These are phyloP conservation scores for Magnaporthiopsis rhizophila DNA, from an alignment of 2,329 filamentous ascomycete species.

Conservation along the genomic window DNA sequence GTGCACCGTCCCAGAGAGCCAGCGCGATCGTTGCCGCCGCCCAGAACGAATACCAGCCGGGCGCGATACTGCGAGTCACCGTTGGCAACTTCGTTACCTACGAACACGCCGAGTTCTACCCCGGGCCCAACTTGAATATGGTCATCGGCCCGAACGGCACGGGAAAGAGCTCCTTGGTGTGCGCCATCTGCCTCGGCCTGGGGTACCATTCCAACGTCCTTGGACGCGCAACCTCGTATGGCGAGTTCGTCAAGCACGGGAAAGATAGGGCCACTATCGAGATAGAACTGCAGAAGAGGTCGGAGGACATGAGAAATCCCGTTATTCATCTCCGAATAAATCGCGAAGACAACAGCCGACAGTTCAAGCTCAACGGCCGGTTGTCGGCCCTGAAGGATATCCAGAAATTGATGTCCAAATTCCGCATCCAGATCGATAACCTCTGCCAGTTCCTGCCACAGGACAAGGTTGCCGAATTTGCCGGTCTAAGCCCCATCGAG, in stretches of 20 bases:
- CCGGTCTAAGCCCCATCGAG: constrained; percentile 71
- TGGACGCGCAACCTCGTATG: constrained; percentile 74
- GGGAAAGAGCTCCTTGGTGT: constrained; percentile 94
- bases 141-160: constrained; percentile 98
- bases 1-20: constrained; percentile 11
- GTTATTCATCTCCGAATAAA: constrained; percentile 70
- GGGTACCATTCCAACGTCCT: constrained; percentile 77
- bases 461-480: constrained; percentile 92
- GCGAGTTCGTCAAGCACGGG: constrained; percentile 91
- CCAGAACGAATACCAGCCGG: constrained; percentile 50
- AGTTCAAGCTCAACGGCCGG: constrained; percentile 70
- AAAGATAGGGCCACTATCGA: constrained; percentile 72
- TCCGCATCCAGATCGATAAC: constrained; percentile 95
- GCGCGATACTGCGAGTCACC: constrained; percentile 81
- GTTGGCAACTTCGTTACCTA: constrained; percentile 93
- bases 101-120: constrained; percentile 80
- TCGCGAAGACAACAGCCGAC: constrained; percentile 71
- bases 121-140: constrained; percentile 94
- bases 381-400: constrained; percentile 56
- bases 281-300: constrained; percentile 72
- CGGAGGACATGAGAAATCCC: constrained; percentile 55
- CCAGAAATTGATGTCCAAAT: constrained; percentile 55
- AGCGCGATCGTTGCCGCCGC: constrained; percentile 12
- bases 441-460: constrained; percentile 95
- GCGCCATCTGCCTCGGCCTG: constrained; percentile 87